Base-by-base conservation (phyloP, 176 grass and related monocot genomes). In the Hyparrhenia diplandra region DNA sequence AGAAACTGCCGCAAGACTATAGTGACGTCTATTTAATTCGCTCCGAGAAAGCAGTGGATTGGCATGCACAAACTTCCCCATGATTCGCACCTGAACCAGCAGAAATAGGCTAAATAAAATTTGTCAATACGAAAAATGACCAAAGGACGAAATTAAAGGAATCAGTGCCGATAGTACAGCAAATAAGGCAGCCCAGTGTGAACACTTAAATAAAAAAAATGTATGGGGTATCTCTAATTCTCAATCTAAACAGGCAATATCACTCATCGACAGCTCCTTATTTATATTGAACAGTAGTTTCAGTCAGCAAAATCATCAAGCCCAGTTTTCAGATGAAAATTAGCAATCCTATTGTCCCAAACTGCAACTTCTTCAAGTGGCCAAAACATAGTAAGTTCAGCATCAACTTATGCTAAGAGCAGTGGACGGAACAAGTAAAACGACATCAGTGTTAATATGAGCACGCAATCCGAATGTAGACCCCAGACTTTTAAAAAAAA, bases 1-100 rank as follows among this genome's bases (percentile, higher is more conserved):
- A 77, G 83, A 85, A 63, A 85, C 57, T 40, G 82, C 86, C 37
- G 83, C 71, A 77, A 85, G 55, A 82, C 43, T 82, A 82, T 85
- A 91, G 20, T 70, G 45, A 39, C 61, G 79, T 17, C 61, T 45
- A 27, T 68, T 41, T 45, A 74, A 77, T 67, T 82, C 46, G 31
- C 23, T 23, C 54, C 32, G 59, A 24, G 42, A 79, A 35, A 85
- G 13, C 25, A 89, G 20, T 45, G 69, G 46, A 83, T 89, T 47
- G 9, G 64, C 54, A 62, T 87, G 84, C 68, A 74, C 86, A 55
- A 84, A 58, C 58, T 89, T 85, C 28, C 71, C 79, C 66, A 94
- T 89, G 46, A 64, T 49, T 78, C 16, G 0, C 32, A 74, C 77
- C 77, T 81, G 35, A 80, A 80, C 30, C 69, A 80, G 58, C 35